These are phyloP conservation scores for Areca catechu DNA, from an alignment of 176 grass and related monocot species.

Conservation along the genomic window DNA sequence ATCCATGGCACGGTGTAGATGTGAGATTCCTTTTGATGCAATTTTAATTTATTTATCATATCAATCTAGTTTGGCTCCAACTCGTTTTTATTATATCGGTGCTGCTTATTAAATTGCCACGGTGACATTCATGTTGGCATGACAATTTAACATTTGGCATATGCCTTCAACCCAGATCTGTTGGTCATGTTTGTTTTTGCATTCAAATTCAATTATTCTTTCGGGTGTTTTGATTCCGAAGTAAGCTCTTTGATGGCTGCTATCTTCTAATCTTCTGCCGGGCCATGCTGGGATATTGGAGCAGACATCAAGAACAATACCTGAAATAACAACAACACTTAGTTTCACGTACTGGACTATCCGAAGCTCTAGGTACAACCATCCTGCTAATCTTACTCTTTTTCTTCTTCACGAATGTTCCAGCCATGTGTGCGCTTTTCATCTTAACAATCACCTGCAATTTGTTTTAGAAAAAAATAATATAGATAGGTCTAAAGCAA, in stretches of 20 bases:
- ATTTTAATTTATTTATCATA: background rate
- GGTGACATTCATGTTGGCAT: slow-evolving; percentile 33
- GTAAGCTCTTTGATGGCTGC: slow-evolving; percentile 49
- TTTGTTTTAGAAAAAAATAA: background rate
- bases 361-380: too few species aligned
- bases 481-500: too few species aligned
- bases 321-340: slow-evolving; percentile 21
- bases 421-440: slow-evolving; percentile 87
- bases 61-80: background rate
- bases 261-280: slow-evolving; percentile 64
- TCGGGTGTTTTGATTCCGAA: slow-evolving; percentile 70
- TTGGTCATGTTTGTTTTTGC: slow-evolving; percentile 54
- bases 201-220: slow-evolving; percentile 80
- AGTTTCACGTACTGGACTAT: background rate
- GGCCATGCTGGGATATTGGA: slow-evolving; percentile 64
- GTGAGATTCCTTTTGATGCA: background rate
- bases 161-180: slow-evolving; percentile 67
- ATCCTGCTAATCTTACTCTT: slow-evolving; percentile 45
- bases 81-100: background rate
- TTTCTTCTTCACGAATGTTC: slow-evolving; percentile 83
- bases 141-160: slow-evolving; percentile 52
- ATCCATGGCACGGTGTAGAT: slow-evolving; percentile 4
- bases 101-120: slow-evolving; percentile 16
- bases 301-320: slow-evolving; percentile 49
- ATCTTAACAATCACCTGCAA: slow-evolving; percentile 71